A percentile compares a stretch with the other conserved stretches of the same genome.
Conservation (phyloP, 2,329 filamentous ascomycete species). For the Fusarium nodosum region DNA sequence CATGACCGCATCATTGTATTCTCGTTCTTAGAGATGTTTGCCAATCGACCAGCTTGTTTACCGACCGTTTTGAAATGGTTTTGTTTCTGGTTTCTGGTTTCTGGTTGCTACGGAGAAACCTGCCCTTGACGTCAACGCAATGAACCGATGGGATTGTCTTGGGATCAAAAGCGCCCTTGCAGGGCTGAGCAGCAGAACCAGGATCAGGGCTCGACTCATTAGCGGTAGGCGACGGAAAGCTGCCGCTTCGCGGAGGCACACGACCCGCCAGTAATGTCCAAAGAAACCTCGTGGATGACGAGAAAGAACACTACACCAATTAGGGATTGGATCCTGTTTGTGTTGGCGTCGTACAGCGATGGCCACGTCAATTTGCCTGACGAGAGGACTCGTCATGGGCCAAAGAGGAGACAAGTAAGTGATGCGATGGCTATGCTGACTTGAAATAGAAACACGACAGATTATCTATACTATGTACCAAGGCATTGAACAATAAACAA, state of each 20-base stretch:
- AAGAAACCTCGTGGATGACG: constrained; percentile 21
- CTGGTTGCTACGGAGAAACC: constrained; percentile 34
- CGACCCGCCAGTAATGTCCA: constrained; percentile 20
- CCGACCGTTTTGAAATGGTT: constrained; percentile 10
- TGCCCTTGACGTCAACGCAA: constrained; percentile 30
- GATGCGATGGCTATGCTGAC: constrained; percentile 21
- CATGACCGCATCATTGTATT: neutral
- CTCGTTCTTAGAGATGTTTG: neutral
- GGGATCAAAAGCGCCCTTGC: constrained; percentile 14
- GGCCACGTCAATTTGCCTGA: constrained; percentile 38
- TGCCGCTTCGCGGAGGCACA: constrained; percentile 28
- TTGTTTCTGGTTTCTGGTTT: constrained; percentile 1
- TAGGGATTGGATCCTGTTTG: constrained; percentile 21
- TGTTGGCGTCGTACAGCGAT: constrained; percentile 31
- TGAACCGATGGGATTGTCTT: constrained; percentile 1
- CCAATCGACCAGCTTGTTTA: constrained; percentile 9
- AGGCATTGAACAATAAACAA: constrained; percentile 21
- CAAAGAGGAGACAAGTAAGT: constrained; percentile 23
- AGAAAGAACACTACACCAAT: constrained; percentile 23
- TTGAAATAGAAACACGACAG: constrained; percentile 10
- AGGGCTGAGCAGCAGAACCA: constrained; percentile 34
- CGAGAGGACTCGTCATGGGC: neutral
- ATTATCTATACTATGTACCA: too few relatives aligned
- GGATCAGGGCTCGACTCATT: constrained; percentile 8
- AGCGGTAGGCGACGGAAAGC: constrained; percentile 33